Evolutionary conservation across 768 basidiomycete genomes (phyloP).

Genomic region (Phanerochaete carnosa): DNA sequence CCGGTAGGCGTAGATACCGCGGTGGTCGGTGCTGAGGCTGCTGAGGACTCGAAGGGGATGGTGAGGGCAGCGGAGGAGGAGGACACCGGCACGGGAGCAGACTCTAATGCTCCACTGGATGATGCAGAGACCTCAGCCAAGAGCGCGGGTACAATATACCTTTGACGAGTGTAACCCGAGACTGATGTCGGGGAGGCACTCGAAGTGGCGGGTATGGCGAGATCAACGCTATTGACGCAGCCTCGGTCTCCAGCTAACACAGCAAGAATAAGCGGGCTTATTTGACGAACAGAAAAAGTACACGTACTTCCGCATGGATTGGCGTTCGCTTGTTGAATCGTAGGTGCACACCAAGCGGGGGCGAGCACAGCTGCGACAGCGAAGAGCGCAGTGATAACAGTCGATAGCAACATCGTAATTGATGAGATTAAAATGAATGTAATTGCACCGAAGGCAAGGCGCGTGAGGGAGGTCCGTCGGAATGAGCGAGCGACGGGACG

Average conservation of each 20-base stretch:
- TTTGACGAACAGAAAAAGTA: too few relatives aligned
- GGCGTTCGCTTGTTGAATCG: conserved; percentile 30
- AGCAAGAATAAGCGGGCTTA: not conserved
- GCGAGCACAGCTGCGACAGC: conserved; percentile 11
- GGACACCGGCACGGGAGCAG: not conserved
- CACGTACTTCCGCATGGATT: too few relatives aligned
- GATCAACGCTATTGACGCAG: conserved; percentile 27
- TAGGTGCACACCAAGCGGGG: conserved; percentile 6
- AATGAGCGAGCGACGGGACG: not conserved
- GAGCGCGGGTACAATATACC: not conserved
- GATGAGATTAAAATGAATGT: not conserved
- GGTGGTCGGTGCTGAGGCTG: not conserved
- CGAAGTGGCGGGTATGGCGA: not conserved
- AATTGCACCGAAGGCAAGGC: not conserved
- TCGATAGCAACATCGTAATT: not conserved
- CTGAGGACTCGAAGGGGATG: not conserved
- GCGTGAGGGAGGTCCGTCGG: not conserved
- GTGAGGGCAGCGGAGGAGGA: not conserved
- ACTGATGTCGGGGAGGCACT: not conserved
- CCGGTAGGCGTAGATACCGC: not conserved
- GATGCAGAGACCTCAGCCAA: not conserved
- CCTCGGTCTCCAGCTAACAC: conserved; percentile 29
- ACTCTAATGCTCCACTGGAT: not conserved
- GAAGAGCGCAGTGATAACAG: conserved; percentile 10
- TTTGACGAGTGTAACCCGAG: not conserved